Percentiles rank a stretch among this genome's conserved stretches.
Evolutionary conservation across 2,329 filamentous ascomycete species (phyloP).

Genomic region (Beauveria caledonica): DNA sequence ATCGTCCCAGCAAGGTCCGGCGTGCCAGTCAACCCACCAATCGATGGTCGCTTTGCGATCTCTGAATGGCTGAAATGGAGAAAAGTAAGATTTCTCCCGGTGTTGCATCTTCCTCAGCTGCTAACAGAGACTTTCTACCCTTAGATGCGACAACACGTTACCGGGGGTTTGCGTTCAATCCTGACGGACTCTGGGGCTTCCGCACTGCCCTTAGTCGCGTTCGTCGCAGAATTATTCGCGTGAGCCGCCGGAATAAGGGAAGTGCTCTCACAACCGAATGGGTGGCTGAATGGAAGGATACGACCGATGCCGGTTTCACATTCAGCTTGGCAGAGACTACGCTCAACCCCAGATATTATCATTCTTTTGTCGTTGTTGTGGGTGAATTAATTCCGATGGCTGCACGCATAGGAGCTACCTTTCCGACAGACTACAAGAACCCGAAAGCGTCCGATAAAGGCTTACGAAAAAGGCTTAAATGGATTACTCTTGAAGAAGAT

Average conservation of each 20-base stretch:
- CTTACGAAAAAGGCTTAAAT: not conserved
- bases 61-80: too few relatives aligned
- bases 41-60: too few relatives aligned
- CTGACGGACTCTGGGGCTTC: not conserved
- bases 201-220: not conserved
- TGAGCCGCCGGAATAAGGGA: rapidly evolving
- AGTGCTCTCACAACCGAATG: rapidly evolving
- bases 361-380: not conserved
- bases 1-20: not conserved
- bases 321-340: not conserved
- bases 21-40: not conserved
- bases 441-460: too few relatives aligned
- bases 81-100: too few relatives aligned
- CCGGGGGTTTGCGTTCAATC: not conserved
- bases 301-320: not conserved
- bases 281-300: not conserved
- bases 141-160: not conserved
- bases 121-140: too few relatives aligned
- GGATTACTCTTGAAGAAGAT: not conserved
- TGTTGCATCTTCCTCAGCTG: too few relatives aligned
- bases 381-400: not conserved
- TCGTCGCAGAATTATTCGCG: not conserved
- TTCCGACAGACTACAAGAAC: not conserved
- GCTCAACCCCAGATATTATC: rapidly evolving
- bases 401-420: not conserved